These are phyloP conservation scores for Penicillium canariense DNA, from an alignment of 495 filamentous ascomycete genomes.

Conservation along the genomic window DNA sequence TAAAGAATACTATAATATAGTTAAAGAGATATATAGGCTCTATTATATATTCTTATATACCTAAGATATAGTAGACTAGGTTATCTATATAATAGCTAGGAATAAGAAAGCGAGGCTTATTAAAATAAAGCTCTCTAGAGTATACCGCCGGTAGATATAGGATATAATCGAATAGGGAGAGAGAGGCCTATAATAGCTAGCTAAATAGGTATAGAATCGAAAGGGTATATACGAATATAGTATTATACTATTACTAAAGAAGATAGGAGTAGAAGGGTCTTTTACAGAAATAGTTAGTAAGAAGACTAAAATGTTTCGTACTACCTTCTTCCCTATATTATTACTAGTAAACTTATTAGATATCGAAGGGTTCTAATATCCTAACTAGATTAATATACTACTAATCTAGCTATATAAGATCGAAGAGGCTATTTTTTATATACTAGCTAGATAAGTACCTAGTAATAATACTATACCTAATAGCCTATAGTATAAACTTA, in stretches of 20 bases:
- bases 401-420: background rate
- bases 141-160: constrained; percentile 5
- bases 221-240: background rate
- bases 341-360: constrained; percentile 3
- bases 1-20: background rate
- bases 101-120: constrained; percentile 12
- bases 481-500: constrained; percentile 6
- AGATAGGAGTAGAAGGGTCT: background rate
- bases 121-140: background rate
- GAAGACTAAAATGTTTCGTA: background rate
- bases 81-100: background rate
- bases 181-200: constrained; percentile 5
- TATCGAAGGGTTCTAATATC: background rate
- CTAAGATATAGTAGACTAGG: constrained; percentile 4
- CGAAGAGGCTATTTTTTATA: background rate
- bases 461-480: constrained; percentile 8
- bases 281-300: background rate
- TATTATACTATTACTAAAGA: background rate
- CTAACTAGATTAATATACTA: background rate
- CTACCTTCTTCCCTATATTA: constrained; percentile 6
- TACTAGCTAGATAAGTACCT: constrained; percentile 4
- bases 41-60: background rate
- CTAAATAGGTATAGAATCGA: constrained; percentile 7
- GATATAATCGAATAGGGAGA: constrained; percentile 8
- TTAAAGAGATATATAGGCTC: constrained; percentile 3